phyloP scores from a whole-genome alignment of 371 early-diverging fungal species.

The Lichtheimia ramosa region DNA sequence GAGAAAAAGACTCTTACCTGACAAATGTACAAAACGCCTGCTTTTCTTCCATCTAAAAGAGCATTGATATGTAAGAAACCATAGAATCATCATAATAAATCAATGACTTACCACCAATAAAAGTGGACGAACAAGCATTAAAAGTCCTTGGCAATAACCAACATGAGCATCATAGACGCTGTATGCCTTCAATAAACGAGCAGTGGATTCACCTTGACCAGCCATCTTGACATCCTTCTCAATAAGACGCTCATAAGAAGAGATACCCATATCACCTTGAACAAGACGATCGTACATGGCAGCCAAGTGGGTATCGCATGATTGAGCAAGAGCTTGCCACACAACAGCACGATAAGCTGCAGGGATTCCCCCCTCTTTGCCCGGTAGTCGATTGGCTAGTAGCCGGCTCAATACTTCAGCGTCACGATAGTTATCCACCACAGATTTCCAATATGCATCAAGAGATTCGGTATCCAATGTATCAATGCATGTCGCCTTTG shows the following conservation, averaged over 20 bases:
- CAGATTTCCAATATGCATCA: conserved; percentile 6
- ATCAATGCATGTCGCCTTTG: conserved; percentile 59
- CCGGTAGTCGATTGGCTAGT: conserved; percentile 6
- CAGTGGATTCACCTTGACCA: conserved; percentile 65
- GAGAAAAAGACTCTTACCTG: conserved; percentile 22
- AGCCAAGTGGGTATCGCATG: conserved; percentile 65
- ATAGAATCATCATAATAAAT: not conserved
- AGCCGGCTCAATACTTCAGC: not conserved
- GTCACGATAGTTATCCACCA: conserved; percentile 3
- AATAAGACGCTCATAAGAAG: conserved; percentile 75
- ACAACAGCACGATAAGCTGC: conserved; percentile 64
- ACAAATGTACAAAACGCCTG: conserved; percentile 87
- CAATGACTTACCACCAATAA: conserved; percentile 67
- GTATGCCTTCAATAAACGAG: conserved; percentile 85
- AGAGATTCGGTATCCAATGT: not conserved
- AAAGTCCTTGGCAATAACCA: conserved; percentile 92
- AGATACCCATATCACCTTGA: conserved; percentile 39
- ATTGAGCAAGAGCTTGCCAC: conserved; percentile 85
- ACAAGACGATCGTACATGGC: conserved; percentile 73
- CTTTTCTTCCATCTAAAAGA: conserved; percentile 79
- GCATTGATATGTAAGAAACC: no score
- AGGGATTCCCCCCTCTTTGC: conserved; percentile 4
- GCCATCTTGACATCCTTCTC: conserved; percentile 80
- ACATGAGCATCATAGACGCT: conserved; percentile 86
- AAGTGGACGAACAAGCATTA: conserved; percentile 81